phyloP scores from a whole-genome alignment of 768 basidiomycete genomes.

The Trametopsis cervina region DNA sequence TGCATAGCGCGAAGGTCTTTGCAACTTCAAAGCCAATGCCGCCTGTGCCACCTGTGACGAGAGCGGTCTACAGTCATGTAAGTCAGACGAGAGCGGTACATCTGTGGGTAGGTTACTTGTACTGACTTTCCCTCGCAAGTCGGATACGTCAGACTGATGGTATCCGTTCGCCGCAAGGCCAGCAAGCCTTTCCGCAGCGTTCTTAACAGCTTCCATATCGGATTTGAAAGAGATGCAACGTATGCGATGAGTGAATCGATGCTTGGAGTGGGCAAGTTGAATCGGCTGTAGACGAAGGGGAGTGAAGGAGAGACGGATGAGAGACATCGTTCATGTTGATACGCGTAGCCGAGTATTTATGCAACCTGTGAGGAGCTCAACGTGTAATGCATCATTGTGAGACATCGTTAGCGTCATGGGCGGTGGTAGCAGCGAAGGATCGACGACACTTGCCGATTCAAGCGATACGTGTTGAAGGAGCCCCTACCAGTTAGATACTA shows the following conservation, averaged over 20 bases:
- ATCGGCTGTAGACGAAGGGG: background rate
- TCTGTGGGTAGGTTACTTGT: background rate
- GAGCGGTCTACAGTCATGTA: constrained; percentile 17
- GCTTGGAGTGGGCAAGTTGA: background rate
- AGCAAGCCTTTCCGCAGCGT: background rate
- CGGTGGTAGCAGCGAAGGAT: background rate
- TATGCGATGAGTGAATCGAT: background rate
- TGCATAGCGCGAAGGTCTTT: constrained; percentile 21
- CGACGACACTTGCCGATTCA: background rate
- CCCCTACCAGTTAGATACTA: no score
- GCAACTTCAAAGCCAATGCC: constrained; percentile 28
- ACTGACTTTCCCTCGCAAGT: constrained; percentile 13
- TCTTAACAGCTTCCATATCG: background rate
- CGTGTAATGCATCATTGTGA: background rate
- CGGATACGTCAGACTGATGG: constrained; percentile 8
- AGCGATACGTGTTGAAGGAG: no score
- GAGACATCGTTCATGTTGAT: no score
- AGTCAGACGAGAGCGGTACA: background rate
- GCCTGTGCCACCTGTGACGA: constrained; percentile 25
- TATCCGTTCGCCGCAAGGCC: constrained; percentile 8
- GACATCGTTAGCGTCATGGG: background rate
- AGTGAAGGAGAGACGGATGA: background rate
- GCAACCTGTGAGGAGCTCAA: background rate
- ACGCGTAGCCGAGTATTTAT: no score
- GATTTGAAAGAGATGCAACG: background rate